Percentiles rank a stretch among this genome's conserved stretches.
phyloP scores from a whole-genome alignment of 768 basidiomycete species.

The Russula sp. region DNA sequence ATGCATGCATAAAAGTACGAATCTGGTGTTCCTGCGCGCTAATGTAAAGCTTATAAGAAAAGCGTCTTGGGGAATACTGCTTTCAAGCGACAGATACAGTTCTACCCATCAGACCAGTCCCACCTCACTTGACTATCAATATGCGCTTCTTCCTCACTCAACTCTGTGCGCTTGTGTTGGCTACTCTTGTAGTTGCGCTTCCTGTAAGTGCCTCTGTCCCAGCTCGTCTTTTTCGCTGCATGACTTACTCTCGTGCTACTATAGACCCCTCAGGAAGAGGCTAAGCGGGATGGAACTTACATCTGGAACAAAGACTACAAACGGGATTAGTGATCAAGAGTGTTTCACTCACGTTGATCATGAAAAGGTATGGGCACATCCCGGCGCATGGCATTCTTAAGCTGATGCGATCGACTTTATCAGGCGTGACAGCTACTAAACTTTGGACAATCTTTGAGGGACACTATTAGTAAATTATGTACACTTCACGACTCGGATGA shows the following conservation, averaged over 20 bases:
- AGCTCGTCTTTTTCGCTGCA: too few species aligned
- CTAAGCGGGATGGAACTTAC: not conserved
- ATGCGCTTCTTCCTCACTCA: slow-evolving; percentile 14
- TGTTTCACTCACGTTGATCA: too few species aligned
- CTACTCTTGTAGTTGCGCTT: not conserved
- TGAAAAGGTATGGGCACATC: not conserved
- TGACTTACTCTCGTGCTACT: not conserved
- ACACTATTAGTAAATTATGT: not conserved
- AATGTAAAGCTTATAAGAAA: slow-evolving; percentile 2
- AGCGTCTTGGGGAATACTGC: too few species aligned
- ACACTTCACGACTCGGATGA: too few species aligned
- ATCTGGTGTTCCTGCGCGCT: not conserved
- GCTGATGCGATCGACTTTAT: not conserved
- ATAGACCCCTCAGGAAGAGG: not conserved
- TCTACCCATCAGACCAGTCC: not conserved
- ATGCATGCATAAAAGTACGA: not conserved
- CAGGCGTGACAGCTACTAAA: not conserved
- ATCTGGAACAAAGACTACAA: not conserved
- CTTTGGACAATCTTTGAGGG: not conserved
- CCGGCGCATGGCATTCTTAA: not conserved
- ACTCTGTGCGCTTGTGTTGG: not conserved
- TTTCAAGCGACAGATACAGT: not conserved
- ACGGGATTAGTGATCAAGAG: not conserved
- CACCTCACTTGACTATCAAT: not conserved
- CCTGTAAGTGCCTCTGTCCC: slow-evolving; percentile 1